Base-by-base conservation (phyloP, 2,329 filamentous ascomycete genomes). In the Xylaria hypoxylon region DNA sequence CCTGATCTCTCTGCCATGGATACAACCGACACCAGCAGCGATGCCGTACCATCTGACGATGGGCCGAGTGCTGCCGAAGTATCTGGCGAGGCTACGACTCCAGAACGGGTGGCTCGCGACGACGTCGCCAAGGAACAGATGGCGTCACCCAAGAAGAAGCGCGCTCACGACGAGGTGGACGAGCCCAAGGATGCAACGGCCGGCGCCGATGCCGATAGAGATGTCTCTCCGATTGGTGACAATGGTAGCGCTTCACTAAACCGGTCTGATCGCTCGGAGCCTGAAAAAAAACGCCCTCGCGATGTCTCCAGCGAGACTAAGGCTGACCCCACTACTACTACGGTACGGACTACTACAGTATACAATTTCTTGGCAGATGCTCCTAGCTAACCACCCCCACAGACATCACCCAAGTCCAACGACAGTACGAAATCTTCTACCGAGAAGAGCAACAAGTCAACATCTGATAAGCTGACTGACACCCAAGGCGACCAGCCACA, bases 61-160 rank as follows among this genome's bases (percentile, higher is more conserved):
- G 31, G 62, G 10, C 22, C 55, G 10, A 55, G 31, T 61, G 53
- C 53, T 55, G 69, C 68, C 64, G 70, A 69, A 61, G 59, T 59
- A 40, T 64, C 70, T 11, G 59, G 28, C 65, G 67, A 66, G 53
- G 62, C 35, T 26, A 38, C 64, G 19, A 71, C 67, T 1, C 65
- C 71, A 57, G 71, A 74, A 44, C 70, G 60, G 45, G 67, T 67
- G 3, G 44, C 67, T n/a, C 74, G 77, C 38, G 76, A 77, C 56
- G 78, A 83, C 59, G 77, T 79, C 42, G 74, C 82, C 71, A 84
- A 80, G 74, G 85, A 88, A 55, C 80, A 84, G 64, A 74, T 88
- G 50, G 80, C 83, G 22, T 90, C 87, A 13, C 88, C 88, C 33
- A 90, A 90, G 80, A 90, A 90, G 82, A 90, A 90, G 81, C 83